Evolutionary conservation across 2,329 filamentous ascomycete species (phyloP).

Genomic region (Pseudophaeomoniella oleicola): DNA sequence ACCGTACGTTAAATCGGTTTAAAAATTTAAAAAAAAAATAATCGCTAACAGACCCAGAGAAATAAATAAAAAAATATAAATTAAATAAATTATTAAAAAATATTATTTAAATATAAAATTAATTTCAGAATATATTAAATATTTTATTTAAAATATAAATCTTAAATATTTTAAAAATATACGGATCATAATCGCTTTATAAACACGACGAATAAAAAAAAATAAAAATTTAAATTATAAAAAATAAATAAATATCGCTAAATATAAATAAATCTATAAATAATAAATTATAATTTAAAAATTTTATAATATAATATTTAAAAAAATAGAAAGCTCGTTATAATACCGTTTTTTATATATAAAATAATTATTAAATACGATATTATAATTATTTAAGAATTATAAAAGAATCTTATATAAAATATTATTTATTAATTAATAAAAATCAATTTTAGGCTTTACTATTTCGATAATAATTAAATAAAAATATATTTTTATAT

Average conservation of each 20-base stretch:
- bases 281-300: not conserved
- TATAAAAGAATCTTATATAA: slow-evolving; percentile 1
- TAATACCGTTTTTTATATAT: not conserved
- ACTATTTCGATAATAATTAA: not conserved
- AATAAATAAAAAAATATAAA: not conserved
- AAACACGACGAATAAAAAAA: not conserved
- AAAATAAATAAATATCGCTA: not conserved
- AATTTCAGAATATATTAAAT: slow-evolving; percentile 1
- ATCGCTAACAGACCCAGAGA: not conserved
- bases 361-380: not conserved
- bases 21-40: slow-evolving; percentile 1
- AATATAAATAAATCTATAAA: slow-evolving; percentile 1
- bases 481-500: slow-evolving; percentile 1
- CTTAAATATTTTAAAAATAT: slow-evolving; percentile 1
- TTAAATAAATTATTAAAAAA: slow-evolving; percentile 1
- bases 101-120: not conserved
- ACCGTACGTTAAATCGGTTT: not conserved
- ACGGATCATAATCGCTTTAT: slow-evolving; percentile 1
- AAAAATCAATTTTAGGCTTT: not conserved
- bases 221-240: not conserved
- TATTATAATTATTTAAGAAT: slow-evolving; percentile 1
- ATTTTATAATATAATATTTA: not conserved
- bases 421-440: not conserved
- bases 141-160: slow-evolving; percentile 1
- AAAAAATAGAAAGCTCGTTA: not conserved